Conservation (phyloP, 148 eudicot genomes). For the Fagopyrum homotropicum region DNA sequence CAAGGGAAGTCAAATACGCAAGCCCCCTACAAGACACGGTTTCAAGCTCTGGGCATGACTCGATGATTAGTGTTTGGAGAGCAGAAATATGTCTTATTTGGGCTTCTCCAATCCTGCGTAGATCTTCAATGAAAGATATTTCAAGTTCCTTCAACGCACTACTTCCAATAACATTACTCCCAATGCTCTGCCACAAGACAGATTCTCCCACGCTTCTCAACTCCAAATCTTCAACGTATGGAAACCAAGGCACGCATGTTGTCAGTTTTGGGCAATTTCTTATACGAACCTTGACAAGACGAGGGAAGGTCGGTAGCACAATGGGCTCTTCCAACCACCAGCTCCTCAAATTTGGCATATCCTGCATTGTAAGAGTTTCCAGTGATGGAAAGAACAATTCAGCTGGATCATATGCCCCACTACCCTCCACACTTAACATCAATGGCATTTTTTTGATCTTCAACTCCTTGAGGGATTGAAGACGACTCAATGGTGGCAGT, state of each 20-base stretch:
- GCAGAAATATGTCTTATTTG: too few species aligned
- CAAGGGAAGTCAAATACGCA: neutral
- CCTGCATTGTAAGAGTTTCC: neutral
- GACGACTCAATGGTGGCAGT: neutral
- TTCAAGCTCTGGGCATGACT: neutral
- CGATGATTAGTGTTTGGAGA: too few species aligned
- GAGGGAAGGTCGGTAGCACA: neutral
- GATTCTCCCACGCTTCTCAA: neutral
- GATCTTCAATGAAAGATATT: neutral
- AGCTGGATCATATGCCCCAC: neutral
- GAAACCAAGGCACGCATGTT: neutral
- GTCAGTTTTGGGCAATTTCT: neutral
- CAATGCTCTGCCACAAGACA: too few species aligned
- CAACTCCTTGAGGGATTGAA: neutral
- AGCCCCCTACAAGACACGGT: neutral
- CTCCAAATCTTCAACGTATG: neutral
- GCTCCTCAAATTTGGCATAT: constrained; percentile 16
- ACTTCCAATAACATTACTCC: neutral
- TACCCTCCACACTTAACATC: neutral
- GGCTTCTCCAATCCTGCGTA: too few species aligned
- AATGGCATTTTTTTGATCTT: neutral
- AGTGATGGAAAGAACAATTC: constrained; percentile 27
- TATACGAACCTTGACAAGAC: neutral
- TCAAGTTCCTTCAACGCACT: neutral
- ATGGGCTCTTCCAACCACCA: constrained; percentile 20